Base-by-base conservation (phyloP, 176 grass and related monocot species). In the Eragrostis curvula region DNA sequence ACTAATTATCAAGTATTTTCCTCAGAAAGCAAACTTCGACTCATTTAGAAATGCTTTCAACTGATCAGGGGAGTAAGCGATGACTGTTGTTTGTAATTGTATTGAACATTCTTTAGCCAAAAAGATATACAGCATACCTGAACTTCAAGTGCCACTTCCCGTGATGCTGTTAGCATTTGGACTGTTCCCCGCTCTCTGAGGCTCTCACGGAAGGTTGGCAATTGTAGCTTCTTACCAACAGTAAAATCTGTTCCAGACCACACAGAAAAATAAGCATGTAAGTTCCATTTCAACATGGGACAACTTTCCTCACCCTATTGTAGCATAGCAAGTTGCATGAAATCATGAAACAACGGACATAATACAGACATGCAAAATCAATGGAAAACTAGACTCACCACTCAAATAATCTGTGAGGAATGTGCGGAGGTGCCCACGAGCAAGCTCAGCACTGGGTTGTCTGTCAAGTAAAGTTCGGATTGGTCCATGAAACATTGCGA, bases 91-190 rank as follows among this genome's bases (percentile, higher is more conserved):
- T 76, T 81, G 36, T 77, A 44, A 30, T 76, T 81, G 36, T 77
- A 44, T 47, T 55, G 15, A 73, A 64, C 52, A 66, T 42, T 32
- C 9, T 68, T 6, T 52, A 63, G 28, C 32, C 20, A 44, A 67
- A 36, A 47, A 78, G 29, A 2, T 74, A 42, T 70, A 46, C 15
- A 85, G 52, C 21, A 29, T 91, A 96, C 96, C 93, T 99, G 96
- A 90, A 99, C 87, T 83, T 99, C 93, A 88, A 99, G 87, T 70
- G 96, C 96, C 20, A 94, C 93, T 92, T 99, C 96, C 71, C 93
- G 84, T 70, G 96, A 96, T 27, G 93, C 69, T 24, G 96, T 99
- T 27, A 99, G 68, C 91, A 99, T 99, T 92, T 99, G 96, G 57
- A 99, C 70, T 25, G 89, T 99, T 85, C 85, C 89, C 60, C 89